phyloP scores from a whole-genome alignment of 495 filamentous ascomycete species.

The Penicillium verhagenii region DNA sequence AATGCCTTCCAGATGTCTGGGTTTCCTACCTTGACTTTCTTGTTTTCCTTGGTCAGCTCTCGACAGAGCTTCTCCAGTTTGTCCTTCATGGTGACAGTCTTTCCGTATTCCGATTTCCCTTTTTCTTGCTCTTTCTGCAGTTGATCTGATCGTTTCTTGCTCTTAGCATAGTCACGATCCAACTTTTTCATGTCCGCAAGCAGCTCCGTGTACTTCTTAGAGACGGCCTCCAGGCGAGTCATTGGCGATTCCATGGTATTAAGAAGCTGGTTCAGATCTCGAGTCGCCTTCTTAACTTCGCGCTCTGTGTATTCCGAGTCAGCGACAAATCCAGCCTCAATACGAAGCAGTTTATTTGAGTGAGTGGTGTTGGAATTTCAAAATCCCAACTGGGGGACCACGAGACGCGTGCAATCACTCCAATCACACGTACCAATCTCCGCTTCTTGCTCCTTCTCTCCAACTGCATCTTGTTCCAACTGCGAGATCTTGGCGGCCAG shows the following conservation, averaged over 20 bases:
- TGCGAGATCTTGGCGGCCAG: constrained; percentile 93
- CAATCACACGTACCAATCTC: constrained; percentile 82
- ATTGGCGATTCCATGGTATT: constrained; percentile 74
- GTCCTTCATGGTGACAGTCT: constrained; percentile 82
- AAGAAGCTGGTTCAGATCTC: constrained; percentile 79
- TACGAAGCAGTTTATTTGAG: constrained; percentile 8
- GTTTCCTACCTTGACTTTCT: constrained; percentile 80
- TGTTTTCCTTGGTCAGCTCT: constrained; percentile 92
- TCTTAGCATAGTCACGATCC: constrained; percentile 90
- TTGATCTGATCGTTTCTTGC: constrained; percentile 92
- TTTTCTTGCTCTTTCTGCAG: constrained; percentile 96
- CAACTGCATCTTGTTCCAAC: constrained; percentile 85
- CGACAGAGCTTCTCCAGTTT: constrained; percentile 94
- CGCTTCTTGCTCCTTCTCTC: constrained; percentile 90
- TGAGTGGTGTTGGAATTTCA: background rate
- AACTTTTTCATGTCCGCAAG: constrained; percentile 91
- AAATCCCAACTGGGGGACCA: background rate
- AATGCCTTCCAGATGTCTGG: background rate
- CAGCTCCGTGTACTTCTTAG: constrained; percentile 87
- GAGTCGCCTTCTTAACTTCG: constrained; percentile 89
- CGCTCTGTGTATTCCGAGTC: constrained; percentile 52
- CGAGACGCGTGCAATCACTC: constrained; percentile 5
- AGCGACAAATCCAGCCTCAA: constrained; percentile 11
- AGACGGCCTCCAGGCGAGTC: constrained; percentile 77
- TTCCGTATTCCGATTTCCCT: constrained; percentile 78